Conservation (phyloP, 768 basidiomycete genomes). For the Hericium alpestre region DNA sequence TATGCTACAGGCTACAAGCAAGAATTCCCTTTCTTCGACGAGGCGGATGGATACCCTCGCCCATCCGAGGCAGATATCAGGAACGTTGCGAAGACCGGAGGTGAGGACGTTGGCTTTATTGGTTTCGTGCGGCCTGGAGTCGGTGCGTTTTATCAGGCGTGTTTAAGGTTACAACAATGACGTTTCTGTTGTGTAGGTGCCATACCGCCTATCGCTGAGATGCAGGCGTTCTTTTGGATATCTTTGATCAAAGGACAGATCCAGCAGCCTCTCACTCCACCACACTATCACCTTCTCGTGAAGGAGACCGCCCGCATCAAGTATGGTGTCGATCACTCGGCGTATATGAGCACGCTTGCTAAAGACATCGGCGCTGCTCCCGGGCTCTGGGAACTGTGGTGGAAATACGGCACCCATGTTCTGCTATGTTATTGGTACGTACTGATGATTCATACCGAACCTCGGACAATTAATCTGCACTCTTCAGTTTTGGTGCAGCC, state of each 20-base stretch:
- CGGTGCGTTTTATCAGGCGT: conserved; percentile 23
- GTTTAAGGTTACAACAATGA: conserved; percentile 1
- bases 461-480: background rate
- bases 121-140: conserved; percentile 51
- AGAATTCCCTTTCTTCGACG: conserved; percentile 31
- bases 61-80: conserved; percentile 34
- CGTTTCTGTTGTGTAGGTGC: conserved; percentile 28
- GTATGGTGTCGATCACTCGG: conserved; percentile 49
- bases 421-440: conserved; percentile 43
- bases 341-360: conserved; percentile 48
- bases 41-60: conserved; percentile 27
- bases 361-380: conserved; percentile 48
- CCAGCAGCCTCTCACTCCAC: conserved; percentile 29
- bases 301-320: conserved; percentile 41
- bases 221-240: conserved; percentile 51
- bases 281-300: conserved; percentile 46
- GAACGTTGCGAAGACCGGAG: conserved; percentile 31
- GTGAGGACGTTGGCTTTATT: conserved; percentile 41
- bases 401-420: conserved; percentile 39
- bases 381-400: conserved; percentile 34
- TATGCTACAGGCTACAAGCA: conserved; percentile 41
- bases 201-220: conserved; percentile 49
- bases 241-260: conserved; percentile 34
- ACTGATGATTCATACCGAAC: background rate
- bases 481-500: conserved; percentile 41